phyloP scores from a whole-genome alignment of 139 green algal genomes.

The Tetraselmis striata region DNA sequence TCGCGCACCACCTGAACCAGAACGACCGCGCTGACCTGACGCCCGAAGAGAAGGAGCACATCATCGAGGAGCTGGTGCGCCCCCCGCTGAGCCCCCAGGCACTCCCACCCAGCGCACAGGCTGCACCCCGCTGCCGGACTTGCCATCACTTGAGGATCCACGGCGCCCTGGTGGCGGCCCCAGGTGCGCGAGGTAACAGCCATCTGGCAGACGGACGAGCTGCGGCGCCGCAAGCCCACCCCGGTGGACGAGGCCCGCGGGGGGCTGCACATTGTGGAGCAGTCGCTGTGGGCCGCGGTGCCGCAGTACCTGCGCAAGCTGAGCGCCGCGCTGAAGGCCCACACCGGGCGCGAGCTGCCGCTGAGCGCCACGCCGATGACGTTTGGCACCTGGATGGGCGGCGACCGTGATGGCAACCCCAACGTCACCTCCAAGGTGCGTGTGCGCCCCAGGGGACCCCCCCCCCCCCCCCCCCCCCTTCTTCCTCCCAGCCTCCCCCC shows the following conservation, averaged over 20 bases:
- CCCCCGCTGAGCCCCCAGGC: not conserved
- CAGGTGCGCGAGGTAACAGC: slow-evolving; percentile 62
- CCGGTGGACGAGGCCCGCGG: slow-evolving; percentile 88
- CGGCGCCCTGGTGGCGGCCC: no score
- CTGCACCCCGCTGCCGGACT: no score
- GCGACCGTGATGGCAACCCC: slow-evolving; percentile 91
- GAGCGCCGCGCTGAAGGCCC: slow-evolving; percentile 68
- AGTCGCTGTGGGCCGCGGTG: slow-evolving; percentile 81
- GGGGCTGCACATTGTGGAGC: slow-evolving; percentile 89
- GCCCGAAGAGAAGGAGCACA: slow-evolving; percentile 17
- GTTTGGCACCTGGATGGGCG: slow-evolving; percentile 93
- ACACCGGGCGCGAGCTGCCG: slow-evolving; percentile 74
- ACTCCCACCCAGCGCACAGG: not conserved
- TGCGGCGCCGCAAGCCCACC: slow-evolving; percentile 77
- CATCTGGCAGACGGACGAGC: slow-evolving; percentile 93
- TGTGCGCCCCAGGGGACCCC: no score
- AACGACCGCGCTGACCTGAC: slow-evolving; percentile 51
- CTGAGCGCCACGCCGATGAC: slow-evolving; percentile 54
- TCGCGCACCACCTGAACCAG: slow-evolving; percentile 70
- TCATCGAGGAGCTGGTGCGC: slow-evolving; percentile 52
- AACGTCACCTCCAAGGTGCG: slow-evolving; percentile 72
- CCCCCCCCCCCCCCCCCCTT: no score
- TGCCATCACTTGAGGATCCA: not conserved
- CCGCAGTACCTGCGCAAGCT: slow-evolving; percentile 78
- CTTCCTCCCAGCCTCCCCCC: no score